Evolutionary conservation across 441 rosid species (phyloP), one percentile per base, ranked within the genome.

Genomic region (Dalechampia spathulata): DNA sequence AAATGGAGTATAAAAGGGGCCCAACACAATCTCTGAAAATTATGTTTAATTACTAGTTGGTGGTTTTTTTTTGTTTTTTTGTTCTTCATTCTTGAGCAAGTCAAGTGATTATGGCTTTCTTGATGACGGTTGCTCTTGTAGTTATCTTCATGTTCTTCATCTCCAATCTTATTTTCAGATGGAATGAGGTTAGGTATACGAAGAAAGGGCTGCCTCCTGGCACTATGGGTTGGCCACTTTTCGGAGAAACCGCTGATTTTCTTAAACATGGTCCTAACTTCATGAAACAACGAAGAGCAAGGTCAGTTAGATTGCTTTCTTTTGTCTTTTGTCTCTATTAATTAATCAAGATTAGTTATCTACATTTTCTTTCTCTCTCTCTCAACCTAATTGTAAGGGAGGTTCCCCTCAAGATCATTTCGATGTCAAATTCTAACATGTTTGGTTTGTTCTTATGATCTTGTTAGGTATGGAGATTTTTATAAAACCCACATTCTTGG

Each of bases 151-250:
- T 88, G 52, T 74, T 89, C 41, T 80, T 80, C 54, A 21, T 78
- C 60, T 85, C 81, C 56, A 69, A 84, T 71, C 79, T 82, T 72
- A 58, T 92, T 66, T 60, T 89, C 70, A 77, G 75, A 65, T 86
- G 97, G 95, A 89, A 86, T 66, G 85, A 87, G 56, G 64, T 92
- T 49, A 71, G 83, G n/a, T 87, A 80, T 68, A 76, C 77, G 57
- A 82, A 75, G 75, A 83, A 82, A 70, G 88, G 96, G 25, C 78
- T 89, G 30, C 97, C 99, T 64, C 92, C 92, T 4, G 99, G 98
- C 4, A 87, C 94, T 40, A 90, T 90, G 98, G 98, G 98, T 11
- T 91, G 96, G 98, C 96, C 98, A 0, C 64, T 91, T 71, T 80
- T 86, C 62, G 98, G 96, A 0, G 98, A 91, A 70, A 91, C 98